phyloP scores from a whole-genome alignment of 805 yeast species.

The Ascoidea tarda region DNA sequence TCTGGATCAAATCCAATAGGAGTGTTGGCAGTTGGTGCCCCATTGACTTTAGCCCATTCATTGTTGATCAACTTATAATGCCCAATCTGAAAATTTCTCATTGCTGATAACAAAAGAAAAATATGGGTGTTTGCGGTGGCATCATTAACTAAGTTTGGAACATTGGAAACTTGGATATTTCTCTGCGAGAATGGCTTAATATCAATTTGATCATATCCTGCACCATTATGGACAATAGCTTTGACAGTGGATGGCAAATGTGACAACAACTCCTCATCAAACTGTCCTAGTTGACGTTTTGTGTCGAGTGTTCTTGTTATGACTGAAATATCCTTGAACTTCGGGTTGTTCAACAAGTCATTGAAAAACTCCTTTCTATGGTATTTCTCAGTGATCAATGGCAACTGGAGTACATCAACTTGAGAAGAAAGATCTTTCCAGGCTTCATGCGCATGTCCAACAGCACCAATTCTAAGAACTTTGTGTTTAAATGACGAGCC shows the following conservation, averaged over 20 bases:
- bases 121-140: slow-evolving; percentile 67
- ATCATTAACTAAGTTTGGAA: slow-evolving; percentile 50
- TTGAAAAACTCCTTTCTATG: slow-evolving; percentile 25
- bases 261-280: slow-evolving; percentile 45
- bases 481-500: slow-evolving; percentile 13
- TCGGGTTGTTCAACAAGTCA: slow-evolving; percentile 21
- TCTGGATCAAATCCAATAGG: slow-evolving; percentile 63
- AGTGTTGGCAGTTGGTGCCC: slow-evolving; percentile 42
- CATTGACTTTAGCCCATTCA: slow-evolving; percentile 43
- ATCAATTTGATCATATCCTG: slow-evolving; percentile 67
- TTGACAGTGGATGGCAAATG: slow-evolving; percentile 40
- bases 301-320: slow-evolving; percentile 41
- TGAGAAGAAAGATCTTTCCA: slow-evolving; percentile 43
- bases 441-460: slow-evolving; percentile 44
- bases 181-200: slow-evolving; percentile 33
- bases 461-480: slow-evolving; percentile 52
- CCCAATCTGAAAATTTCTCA: slow-evolving; percentile 55
- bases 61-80: slow-evolving; percentile 39
- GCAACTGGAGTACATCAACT: slow-evolving; percentile 29
- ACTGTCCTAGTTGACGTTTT: slow-evolving; percentile 39
- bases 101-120: slow-evolving; percentile 43
- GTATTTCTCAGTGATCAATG: slow-evolving; percentile 22
- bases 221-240: slow-evolving; percentile 50
- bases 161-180: slow-evolving; percentile 52
- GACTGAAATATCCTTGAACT: slow-evolving; percentile 14